Base-by-base conservation (phyloP, 2,329 filamentous ascomycete species). In the Diaporthe vaccinii region DNA sequence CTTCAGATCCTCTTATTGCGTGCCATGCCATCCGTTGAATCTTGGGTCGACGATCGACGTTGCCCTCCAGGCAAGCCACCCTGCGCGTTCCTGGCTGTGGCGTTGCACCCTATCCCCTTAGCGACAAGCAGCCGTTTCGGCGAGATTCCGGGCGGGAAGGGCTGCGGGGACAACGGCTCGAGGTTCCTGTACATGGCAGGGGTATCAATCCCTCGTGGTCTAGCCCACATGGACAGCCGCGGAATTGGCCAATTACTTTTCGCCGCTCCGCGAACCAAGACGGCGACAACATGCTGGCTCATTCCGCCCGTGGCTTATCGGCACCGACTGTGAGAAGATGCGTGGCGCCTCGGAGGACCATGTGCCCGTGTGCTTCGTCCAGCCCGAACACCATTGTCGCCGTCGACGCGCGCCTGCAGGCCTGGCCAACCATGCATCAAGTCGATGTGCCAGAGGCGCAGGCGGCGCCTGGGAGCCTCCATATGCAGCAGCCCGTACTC, bases 91-190 rank as follows among this genome's bases (percentile, higher is more conserved):
- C 70, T 73, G 58, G 46, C 34, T 20, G 44, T 62, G 55, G 70
- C 55, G 70, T 53, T 44, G 44, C 31, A n/a, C 10, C 31, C 20
- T 39, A 58, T 61, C 34, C 31, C n/a, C 46, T 59, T 44, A 10
- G 53, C 49, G 70, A 73, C 44, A 73, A 55, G 58, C 51, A 41
- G 70, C 46, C 58, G 70, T 44, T 51, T 62, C 70, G 70, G 70
- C 49, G 58, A 61, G 34, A 39, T 39, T 73, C 58, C 70, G 58
- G 70, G 41, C 59, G 65, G 65, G 46, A 55, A 65, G 25, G 55
- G 39, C 69, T 44, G 17, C 22, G 17, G 49, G 36, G 34, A 25
- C 36, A 8, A 68, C 25, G 17, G 31, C 28, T 34, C 58, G 14
- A 73, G 17, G 58, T 73, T 73, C 46, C 44, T 55, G 17, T 72